Conservation (phyloP, 257 asterid species). For the Ocimum tenuiflorum region DNA sequence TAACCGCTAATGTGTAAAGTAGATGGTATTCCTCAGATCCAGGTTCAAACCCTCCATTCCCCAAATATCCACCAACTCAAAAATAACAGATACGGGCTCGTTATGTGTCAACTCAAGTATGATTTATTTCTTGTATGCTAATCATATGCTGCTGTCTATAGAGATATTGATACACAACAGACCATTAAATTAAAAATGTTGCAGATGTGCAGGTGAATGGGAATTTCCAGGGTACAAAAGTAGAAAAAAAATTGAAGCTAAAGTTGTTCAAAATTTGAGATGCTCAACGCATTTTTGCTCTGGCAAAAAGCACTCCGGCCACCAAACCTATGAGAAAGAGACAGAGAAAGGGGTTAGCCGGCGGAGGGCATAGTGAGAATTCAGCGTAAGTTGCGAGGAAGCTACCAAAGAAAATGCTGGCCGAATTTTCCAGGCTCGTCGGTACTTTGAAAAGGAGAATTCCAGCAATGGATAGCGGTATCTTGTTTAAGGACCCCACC, state of each 20-base stretch:
- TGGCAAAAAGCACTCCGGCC: constrained; percentile 86
- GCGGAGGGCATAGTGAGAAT: background rate
- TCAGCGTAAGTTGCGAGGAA: background rate
- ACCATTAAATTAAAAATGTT: background rate
- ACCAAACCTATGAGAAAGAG: constrained; percentile 44
- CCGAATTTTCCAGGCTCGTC: constrained; percentile 74
- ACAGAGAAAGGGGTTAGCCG: background rate
- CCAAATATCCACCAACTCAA: no score
- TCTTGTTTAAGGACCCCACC: constrained; percentile 87
- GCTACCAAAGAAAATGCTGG: constrained; percentile 79
- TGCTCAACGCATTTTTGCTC: constrained; percentile 69
- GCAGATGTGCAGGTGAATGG: background rate
- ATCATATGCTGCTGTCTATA: background rate
- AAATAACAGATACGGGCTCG: no score
- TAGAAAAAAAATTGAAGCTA: background rate
- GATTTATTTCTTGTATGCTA: background rate
- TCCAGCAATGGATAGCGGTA: constrained; percentile 91
- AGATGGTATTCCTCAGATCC: no score
- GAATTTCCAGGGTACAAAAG: background rate
- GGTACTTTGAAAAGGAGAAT: constrained; percentile 77
- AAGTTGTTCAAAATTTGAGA: constrained; percentile 27
- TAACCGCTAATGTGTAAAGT: no score
- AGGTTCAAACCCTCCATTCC: no score
- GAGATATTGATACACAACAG: background rate
- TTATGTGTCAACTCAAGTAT: background rate